Conservation (phyloP, 1,284 basidiomycete species). For the Gymnopus androsaceus region DNA sequence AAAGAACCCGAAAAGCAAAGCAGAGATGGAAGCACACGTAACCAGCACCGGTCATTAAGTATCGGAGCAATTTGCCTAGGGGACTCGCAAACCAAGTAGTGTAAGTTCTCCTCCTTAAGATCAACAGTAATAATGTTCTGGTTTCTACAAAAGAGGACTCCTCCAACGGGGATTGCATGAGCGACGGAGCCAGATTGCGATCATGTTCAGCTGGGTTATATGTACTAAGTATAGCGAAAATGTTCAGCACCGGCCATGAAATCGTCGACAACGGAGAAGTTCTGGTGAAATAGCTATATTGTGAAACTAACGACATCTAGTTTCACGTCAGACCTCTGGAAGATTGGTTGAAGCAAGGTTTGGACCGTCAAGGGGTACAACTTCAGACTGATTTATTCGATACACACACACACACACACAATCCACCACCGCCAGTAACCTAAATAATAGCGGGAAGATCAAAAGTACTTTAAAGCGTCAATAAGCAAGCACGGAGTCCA, state of each 20-base stretch:
- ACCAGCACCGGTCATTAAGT: no score
- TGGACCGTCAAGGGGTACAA: no score
- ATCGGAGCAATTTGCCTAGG: no score
- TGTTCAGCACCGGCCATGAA: not conserved
- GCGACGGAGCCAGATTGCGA: not conserved
- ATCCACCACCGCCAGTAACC: not conserved
- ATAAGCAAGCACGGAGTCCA: slow-evolving; percentile 7
- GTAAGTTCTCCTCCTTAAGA: slow-evolving; percentile 47
- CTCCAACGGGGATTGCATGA: not conserved
- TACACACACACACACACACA: no score
- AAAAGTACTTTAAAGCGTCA: slow-evolving; percentile 1
- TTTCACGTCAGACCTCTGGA: no score
- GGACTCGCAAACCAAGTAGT: slow-evolving; percentile 75
- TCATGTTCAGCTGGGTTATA: not conserved
- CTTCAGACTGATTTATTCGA: no score
- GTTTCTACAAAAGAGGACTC: not conserved
- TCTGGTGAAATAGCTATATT: no score
- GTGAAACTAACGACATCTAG: no score
- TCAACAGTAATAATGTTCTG: not conserved
- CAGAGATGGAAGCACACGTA: slow-evolving; percentile 69
- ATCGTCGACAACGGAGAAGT: not conserved
- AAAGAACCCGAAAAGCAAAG: slow-evolving; percentile 70
- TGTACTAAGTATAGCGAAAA: not conserved
- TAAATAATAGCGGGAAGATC: not conserved
- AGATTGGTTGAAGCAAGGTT: no score